These are phyloP conservation scores for Clathrospora elynae DNA, from an alignment of 2,329 filamentous ascomycete species.

Conservation along the genomic window DNA sequence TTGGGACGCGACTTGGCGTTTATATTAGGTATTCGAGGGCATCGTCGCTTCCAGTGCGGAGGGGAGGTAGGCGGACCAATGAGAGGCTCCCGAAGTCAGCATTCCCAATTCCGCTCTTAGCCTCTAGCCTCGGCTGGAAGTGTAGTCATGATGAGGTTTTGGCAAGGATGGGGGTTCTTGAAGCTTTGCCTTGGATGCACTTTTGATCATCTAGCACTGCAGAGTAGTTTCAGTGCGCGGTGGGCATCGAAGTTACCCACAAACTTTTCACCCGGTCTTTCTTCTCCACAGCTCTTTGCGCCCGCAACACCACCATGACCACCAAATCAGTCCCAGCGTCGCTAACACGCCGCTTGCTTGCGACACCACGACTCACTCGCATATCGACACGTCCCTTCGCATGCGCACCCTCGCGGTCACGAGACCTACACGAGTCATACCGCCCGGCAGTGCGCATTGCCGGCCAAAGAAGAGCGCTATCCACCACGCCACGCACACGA, in stretches of 20 bases:
- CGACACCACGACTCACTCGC: slow-evolving; percentile 26
- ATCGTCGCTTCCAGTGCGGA: no score
- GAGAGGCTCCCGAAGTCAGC: slow-evolving; percentile 17
- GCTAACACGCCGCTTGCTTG: slow-evolving; percentile 34
- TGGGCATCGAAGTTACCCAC: neutral
- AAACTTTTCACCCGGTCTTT: neutral
- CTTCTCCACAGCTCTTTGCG: slow-evolving; percentile 3
- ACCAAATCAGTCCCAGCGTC: slow-evolving; percentile 37
- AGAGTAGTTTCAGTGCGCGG: slow-evolving; percentile 4
- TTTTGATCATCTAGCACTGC: slow-evolving; percentile 11
- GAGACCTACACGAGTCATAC: slow-evolving; percentile 25
- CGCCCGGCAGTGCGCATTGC: slow-evolving; percentile 45
- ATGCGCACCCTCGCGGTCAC: slow-evolving; percentile 23
- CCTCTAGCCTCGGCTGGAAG: slow-evolving; percentile 33
- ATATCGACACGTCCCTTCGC: slow-evolving; percentile 27
- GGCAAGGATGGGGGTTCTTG: slow-evolving; percentile 24
- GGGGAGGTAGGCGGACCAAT: slow-evolving; percentile 24
- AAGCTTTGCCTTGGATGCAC: slow-evolving; percentile 14
- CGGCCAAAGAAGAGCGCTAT: slow-evolving; percentile 46
- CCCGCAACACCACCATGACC: slow-evolving; percentile 35
- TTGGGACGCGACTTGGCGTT: no score
- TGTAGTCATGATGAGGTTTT: slow-evolving; percentile 29
- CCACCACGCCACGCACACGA: slow-evolving; percentile 37
- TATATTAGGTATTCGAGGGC: no score
- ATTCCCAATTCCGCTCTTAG: slow-evolving; percentile 32